Conservation (phyloP, 768 basidiomycete species). For the Sarcodon aspratus region DNA sequence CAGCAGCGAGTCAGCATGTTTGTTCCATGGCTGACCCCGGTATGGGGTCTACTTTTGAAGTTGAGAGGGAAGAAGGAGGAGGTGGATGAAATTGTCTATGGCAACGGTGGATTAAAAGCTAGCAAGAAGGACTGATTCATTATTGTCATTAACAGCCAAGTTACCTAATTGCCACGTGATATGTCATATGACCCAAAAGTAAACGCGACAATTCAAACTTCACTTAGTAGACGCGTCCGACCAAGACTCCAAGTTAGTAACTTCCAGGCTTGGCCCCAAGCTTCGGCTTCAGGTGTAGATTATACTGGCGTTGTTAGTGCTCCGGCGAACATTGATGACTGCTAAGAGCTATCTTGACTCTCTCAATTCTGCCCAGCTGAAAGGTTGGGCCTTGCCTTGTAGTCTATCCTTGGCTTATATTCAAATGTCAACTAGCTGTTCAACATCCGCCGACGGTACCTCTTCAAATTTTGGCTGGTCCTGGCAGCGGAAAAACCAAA, state of each 20-base stretch:
- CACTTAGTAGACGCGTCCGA: too few species aligned
- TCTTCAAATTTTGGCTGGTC: slow-evolving; percentile 75
- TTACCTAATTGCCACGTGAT: too few species aligned
- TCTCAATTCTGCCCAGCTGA: slow-evolving; percentile 22
- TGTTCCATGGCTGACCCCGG: slow-evolving; percentile 31
- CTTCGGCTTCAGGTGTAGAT: too few species aligned
- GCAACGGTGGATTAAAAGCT: slow-evolving; percentile 11
- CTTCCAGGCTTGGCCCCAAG: too few species aligned
- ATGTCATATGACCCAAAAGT: too few species aligned
- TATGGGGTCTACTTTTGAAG: slow-evolving; percentile 29
- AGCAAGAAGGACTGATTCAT: too few species aligned
- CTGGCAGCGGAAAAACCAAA: slow-evolving; percentile 67
- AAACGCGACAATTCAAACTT: too few species aligned
- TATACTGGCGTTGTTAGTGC: too few species aligned
- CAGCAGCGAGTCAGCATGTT: slow-evolving; percentile 79
- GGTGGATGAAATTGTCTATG: slow-evolving; percentile 33
- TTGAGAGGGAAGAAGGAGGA: slow-evolving; percentile 23
- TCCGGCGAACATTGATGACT: too few species aligned
- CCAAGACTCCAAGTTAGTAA: too few species aligned
- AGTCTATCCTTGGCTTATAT: not conserved
- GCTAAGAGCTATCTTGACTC: slow-evolving; percentile 1
- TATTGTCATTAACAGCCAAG: too few species aligned
- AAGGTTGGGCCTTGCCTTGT: slow-evolving; percentile 16
- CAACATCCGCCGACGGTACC: slow-evolving; percentile 48
- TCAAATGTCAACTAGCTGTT: slow-evolving; percentile 41